These are phyloP conservation scores for Clarkia xantiana DNA, from an alignment of 345 rosid genomes.

Conservation along the genomic window DNA sequence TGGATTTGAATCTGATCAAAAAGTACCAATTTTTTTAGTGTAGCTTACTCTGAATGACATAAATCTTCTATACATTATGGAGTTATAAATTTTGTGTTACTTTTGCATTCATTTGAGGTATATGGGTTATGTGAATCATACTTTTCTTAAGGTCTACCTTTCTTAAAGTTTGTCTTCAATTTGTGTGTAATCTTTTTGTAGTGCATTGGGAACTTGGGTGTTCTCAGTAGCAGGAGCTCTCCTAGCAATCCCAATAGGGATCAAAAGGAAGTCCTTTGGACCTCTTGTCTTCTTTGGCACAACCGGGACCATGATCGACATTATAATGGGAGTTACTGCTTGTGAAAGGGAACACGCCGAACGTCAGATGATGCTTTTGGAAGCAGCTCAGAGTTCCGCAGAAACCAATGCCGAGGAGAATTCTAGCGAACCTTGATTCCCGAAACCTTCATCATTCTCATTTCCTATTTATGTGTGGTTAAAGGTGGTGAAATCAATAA, in stretches of 20 bases:
- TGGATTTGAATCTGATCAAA: too few species aligned
- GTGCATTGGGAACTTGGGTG: conserved; percentile 93
- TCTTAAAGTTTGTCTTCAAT: neutral
- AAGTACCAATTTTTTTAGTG: too few species aligned
- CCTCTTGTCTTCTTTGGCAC: conserved; percentile 95
- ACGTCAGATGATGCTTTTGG: conserved; percentile 67
- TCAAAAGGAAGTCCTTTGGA: conserved; percentile 69
- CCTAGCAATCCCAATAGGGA: conserved; percentile 85
- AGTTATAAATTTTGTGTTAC: too few species aligned
- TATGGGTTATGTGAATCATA: too few species aligned
- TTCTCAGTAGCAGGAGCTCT: conserved; percentile 80
- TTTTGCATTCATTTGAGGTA: too few species aligned
- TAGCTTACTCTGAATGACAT: too few species aligned
- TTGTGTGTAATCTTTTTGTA: conserved; percentile 14
- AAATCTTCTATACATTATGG: too few species aligned
- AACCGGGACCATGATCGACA: conserved; percentile 92
- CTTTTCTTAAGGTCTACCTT: neutral
- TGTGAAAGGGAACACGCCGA: conserved; percentile 98
- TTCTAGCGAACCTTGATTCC: conserved; percentile 12
- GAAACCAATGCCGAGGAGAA: conserved; percentile 15
- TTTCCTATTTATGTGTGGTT: too few species aligned
- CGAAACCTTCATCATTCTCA: too few species aligned
- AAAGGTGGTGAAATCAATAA: too few species aligned
- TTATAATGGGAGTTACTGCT: conserved; percentile 70
- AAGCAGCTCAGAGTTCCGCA: conserved; percentile 43